A percentile compares a stretch with the other conserved stretches of the same genome.
These are phyloP conservation scores for Exophiala alcalophila DNA, from an alignment of 2,329 filamentous ascomycete species.

Conservation along the genomic window DNA sequence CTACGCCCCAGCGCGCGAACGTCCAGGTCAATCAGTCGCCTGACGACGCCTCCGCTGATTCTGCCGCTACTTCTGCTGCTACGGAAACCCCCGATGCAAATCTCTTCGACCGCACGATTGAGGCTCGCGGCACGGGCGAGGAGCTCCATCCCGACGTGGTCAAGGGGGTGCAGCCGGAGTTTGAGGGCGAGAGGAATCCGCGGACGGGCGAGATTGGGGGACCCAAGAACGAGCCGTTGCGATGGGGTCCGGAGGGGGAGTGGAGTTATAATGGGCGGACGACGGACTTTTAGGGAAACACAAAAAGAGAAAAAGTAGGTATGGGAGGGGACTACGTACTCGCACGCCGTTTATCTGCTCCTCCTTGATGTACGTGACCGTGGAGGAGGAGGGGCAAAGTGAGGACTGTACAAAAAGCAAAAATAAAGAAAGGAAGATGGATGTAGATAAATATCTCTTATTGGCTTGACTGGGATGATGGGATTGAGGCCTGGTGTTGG, in stretches of 20 bases:
- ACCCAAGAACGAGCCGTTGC: conserved; percentile 91
- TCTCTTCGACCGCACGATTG: conserved; percentile 43
- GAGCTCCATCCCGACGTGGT: conserved; percentile 69
- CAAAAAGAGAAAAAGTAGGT: too few species aligned
- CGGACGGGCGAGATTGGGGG: conserved; percentile 93
- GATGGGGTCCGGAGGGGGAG: conserved; percentile 74
- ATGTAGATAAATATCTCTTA: too few species aligned
- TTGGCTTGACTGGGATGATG: too few species aligned
- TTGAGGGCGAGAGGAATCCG: conserved; percentile 87
- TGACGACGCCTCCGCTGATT: too few species aligned
- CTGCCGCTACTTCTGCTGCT: too few species aligned
- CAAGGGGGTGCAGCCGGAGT: conserved; percentile 80
- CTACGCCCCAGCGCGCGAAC: conserved; percentile 27
- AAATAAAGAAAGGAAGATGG: too few species aligned
- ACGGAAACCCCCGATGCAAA: conserved; percentile 22
- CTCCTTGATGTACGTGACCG: too few species aligned
- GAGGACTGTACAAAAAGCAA: too few species aligned
- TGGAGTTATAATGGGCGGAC: conserved; percentile 96
- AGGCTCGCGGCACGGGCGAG: conserved; percentile 58
- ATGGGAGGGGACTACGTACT: too few species aligned
- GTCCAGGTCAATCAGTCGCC: conserved; percentile 53
- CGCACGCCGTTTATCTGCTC: too few species aligned
- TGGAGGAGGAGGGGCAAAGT: too few species aligned
- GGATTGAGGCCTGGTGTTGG: too few species aligned
- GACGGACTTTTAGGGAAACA: conserved; percentile 81